Percentiles rank a stretch among this genome's conserved stretches.
Evolutionary conservation across 2,329 filamentous ascomycete genomes (phyloP).

Genomic region (Neonectria sp.): DNA sequence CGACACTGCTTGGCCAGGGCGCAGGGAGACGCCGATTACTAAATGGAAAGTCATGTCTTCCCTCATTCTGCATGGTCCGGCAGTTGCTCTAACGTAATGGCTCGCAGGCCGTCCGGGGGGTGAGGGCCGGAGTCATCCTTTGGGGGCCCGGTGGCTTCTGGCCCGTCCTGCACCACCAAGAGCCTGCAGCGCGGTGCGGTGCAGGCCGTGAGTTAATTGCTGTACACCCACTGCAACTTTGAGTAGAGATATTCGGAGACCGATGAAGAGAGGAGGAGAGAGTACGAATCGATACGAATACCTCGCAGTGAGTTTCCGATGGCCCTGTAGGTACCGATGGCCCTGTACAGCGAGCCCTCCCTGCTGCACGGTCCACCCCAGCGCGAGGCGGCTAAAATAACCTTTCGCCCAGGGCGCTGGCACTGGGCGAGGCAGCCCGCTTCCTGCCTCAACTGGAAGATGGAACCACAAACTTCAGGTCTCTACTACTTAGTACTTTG

Average conservation of each 20-base stretch:
- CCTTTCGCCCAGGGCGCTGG: conserved; percentile 35
- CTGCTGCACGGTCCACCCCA: conserved; percentile 27
- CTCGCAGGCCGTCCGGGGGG: conserved; percentile 37
- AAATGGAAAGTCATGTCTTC: conserved; percentile 49
- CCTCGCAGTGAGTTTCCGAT: conserved; percentile 3
- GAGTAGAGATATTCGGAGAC: background rate
- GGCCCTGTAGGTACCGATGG: background rate
- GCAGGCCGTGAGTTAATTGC: background rate
- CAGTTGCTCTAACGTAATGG: conserved; percentile 51
- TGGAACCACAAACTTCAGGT: conserved; percentile 6
- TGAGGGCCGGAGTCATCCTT: conserved; percentile 8
- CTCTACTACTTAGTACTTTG: background rate
- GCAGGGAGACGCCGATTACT: conserved; percentile 48
- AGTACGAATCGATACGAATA: background rate
- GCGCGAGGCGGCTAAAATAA: conserved; percentile 42
- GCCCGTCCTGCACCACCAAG: conserved; percentile 7
- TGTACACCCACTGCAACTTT: conserved; percentile 2
- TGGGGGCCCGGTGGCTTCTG: conserved; percentile 3
- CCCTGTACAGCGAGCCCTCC: background rate
- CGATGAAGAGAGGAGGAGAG: background rate
- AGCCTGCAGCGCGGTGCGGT: background rate
- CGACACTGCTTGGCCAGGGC: conserved; percentile 33
- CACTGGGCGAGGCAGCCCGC: conserved; percentile 1
- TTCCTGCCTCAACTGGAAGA: conserved; percentile 9
- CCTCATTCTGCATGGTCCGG: conserved; percentile 51